phyloP scores from a whole-genome alignment of 768 basidiomycete genomes.

The Psilocybe tampanensis region DNA sequence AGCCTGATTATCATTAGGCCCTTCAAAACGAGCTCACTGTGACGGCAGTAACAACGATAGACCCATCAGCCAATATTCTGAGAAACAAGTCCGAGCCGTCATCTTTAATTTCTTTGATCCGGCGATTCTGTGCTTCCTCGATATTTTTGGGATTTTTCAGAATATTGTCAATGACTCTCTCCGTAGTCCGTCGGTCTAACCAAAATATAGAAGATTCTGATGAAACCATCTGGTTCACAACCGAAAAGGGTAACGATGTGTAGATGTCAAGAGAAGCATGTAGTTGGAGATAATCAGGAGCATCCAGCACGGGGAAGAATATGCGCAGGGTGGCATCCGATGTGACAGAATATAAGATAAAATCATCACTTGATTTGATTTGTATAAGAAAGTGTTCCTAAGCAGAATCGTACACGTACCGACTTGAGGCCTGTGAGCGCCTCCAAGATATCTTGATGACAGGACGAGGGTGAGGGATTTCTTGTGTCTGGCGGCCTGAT shows the following conservation, averaged over 20 bases:
- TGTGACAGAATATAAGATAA: slow-evolving; percentile 83
- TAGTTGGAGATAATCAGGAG: slow-evolving; percentile 81
- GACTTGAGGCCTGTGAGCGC: slow-evolving; percentile 65
- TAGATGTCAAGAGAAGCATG: slow-evolving; percentile 77
- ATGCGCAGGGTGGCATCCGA: slow-evolving; percentile 82
- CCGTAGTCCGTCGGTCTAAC: slow-evolving; percentile 66
- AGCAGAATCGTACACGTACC: slow-evolving; percentile 30
- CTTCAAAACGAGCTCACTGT: slow-evolving; percentile 49
- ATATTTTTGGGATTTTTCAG: slow-evolving; percentile 35
- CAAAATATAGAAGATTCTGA: slow-evolving; percentile 60
- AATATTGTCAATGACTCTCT: slow-evolving; percentile 44
- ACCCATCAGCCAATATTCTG: slow-evolving; percentile 70
- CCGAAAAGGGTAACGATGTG: slow-evolving; percentile 53
- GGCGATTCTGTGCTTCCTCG: slow-evolving; percentile 49
- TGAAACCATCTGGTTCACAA: slow-evolving; percentile 33
- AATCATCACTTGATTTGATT: slow-evolving; percentile 57
- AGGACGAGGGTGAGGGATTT: slow-evolving; percentile 73
- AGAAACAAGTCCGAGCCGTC: slow-evolving; percentile 83
- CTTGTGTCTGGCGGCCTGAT: slow-evolving; percentile 67
- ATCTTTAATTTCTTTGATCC: slow-evolving; percentile 63
- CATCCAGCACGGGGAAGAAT: slow-evolving; percentile 86
- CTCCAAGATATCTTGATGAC: slow-evolving; percentile 76
- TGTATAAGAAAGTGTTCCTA: background rate
- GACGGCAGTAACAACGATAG: slow-evolving; percentile 72
- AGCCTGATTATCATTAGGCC: background rate